These are phyloP conservation scores for Sclerotinia minor DNA, from an alignment of 2,329 filamentous ascomycete genomes.

Conservation along the genomic window DNA sequence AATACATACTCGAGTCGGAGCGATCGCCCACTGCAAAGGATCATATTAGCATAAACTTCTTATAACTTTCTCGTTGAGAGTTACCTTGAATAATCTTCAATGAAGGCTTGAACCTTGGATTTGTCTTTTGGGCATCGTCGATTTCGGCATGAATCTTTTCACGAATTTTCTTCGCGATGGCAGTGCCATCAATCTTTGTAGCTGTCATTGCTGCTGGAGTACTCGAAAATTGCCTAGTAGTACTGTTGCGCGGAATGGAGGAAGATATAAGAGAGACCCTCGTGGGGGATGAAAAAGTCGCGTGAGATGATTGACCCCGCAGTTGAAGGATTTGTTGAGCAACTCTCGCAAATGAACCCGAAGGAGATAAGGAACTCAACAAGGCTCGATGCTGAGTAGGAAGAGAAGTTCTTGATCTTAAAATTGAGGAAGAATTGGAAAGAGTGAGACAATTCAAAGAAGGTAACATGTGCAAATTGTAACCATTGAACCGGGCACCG, in stretches of 20 bases:
- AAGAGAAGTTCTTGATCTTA: constrained; percentile 24
- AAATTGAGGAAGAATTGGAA: not conserved
- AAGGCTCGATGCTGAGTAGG: constrained; percentile 22
- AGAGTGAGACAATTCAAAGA: constrained; percentile 19
- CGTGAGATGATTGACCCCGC: constrained; percentile 35
- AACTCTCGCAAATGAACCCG: constrained; percentile 27
- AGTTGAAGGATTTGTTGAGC: constrained; percentile 28
- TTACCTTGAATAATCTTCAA: constrained; percentile 93
- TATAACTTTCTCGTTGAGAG: not conserved
- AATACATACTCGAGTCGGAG: constrained; percentile 80
- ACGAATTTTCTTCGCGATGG: constrained; percentile 89
- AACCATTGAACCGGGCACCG: not conserved
- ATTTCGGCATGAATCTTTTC: constrained; percentile 80
- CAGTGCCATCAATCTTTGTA: constrained; percentile 91
- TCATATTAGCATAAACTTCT: constrained; percentile 28
- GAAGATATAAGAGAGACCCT: constrained; percentile 21
- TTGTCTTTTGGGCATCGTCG: constrained; percentile 73
- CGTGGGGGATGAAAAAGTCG: constrained; percentile 30
- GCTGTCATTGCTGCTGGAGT: constrained; percentile 72
- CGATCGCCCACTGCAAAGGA: constrained; percentile 74
- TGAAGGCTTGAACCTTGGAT: constrained; percentile 84
- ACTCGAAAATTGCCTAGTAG: constrained; percentile 47
- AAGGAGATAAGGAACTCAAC: constrained; percentile 18
- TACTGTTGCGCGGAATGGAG: constrained; percentile 19
- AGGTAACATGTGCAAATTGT: constrained; percentile 11